Evolutionary conservation across 371 early-diverging fungal species (phyloP).

Genomic region (Amoeboaphelidium protococcarum): DNA sequence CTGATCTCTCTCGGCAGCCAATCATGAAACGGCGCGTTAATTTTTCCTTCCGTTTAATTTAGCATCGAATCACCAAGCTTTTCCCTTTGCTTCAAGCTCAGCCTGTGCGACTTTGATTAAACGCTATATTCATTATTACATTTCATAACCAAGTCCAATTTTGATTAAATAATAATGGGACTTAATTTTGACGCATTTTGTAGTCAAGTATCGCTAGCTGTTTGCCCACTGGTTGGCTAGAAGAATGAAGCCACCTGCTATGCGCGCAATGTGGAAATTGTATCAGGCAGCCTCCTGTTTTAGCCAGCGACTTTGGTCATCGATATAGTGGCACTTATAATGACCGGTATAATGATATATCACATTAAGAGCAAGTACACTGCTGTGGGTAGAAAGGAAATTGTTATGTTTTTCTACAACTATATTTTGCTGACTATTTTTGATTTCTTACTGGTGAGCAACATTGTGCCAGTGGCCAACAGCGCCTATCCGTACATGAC

Average conservation of each 20-base stretch:
- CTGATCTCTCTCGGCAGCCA: no score
- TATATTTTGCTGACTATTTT: conserved; percentile 55
- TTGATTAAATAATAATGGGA: neutral
- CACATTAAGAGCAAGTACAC: conserved; percentile 88
- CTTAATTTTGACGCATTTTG: conserved; percentile 47
- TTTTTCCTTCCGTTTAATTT: no score
- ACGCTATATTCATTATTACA: neutral
- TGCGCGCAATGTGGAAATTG: conserved; percentile 54
- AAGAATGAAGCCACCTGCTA: conserved; percentile 76
- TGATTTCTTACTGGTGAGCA: conserved; percentile 60
- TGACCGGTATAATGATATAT: conserved; percentile 89
- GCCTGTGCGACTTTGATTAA: no score
- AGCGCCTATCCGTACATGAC: conserved; percentile 60
- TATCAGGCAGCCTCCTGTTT: conserved; percentile 43
- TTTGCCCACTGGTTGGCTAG: conserved; percentile 63
- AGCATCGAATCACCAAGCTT: no score
- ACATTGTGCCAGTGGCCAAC: conserved; percentile 61
- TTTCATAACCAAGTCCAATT: neutral
- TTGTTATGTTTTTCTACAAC: conserved; percentile 84
- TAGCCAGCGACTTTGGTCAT: conserved; percentile 69
- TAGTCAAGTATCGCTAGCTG: conserved; percentile 40
- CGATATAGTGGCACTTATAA: conserved; percentile 65
- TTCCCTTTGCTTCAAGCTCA: no score
- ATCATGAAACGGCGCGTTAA: no score
- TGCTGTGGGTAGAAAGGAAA: conserved; percentile 92